Base-by-base conservation (phyloP, 2,329 filamentous ascomycete genomes). In the Pyricularia pennisetigena region DNA sequence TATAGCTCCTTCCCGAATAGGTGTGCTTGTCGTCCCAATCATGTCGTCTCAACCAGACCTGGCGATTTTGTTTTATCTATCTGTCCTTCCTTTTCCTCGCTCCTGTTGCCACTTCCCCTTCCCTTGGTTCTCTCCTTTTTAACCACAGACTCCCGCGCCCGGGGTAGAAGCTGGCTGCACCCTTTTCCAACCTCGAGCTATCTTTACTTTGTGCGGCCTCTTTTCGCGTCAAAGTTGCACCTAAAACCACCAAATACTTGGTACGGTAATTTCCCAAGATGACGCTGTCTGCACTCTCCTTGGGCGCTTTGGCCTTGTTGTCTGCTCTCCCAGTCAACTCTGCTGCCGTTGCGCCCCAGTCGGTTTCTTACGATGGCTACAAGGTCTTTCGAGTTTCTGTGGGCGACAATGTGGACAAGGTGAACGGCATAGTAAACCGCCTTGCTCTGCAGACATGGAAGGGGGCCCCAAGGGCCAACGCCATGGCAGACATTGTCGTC, bases 381-480 rank as follows among this genome's bases (percentile, higher is more conserved):
- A 80, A 81, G 70, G 80, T 81, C n/a, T 78, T 79, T 67, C 79
- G 80, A 24, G 72, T 82, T n/a, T 73, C 77, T 8, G 77, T 79
- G 49, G 74, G 75, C 23, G 70, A 76, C 62, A n/a, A 68, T 65
- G 74, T 74, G 24, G 72, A 71, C 68, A 72, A 72, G 24, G 71
- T 81, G 66, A 75, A 76, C 69, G 69, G 72, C n/a, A 73, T 80
- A 68, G 72, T 80, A 64, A 69, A 73, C 63, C 74, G 74, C 68
- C 74, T 80, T 30, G 74, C 74, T 5, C 73, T 81, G 64, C 70
- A 72, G 64, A 77, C 77, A 4, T 81, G 79, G 79, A 78, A 79
- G 72, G 74, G 75, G 24, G 75, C 76, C 12, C 76, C 75, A 64
- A 73, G 74, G 32, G 74, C 75, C 23, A 76, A 75, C 28, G 74